These are phyloP conservation scores for Aphanomyces cochlioides DNA, from an alignment of 352 stramenopile genomes.

Conservation along the genomic window DNA sequence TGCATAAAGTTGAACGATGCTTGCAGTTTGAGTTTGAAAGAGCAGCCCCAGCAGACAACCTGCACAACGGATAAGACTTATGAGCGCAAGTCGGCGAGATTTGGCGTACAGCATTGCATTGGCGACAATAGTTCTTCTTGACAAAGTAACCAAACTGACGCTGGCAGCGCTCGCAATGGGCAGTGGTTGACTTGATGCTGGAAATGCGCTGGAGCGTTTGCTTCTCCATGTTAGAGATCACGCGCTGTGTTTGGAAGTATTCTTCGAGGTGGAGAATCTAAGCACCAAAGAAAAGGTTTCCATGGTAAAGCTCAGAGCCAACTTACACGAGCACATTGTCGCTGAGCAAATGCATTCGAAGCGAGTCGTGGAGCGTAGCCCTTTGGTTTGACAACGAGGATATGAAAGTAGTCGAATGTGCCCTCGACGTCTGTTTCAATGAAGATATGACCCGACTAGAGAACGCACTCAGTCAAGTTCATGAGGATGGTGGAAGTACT, in stretches of 20 bases:
- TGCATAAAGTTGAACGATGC: neutral
- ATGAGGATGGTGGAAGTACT: slow-evolving; percentile 3
- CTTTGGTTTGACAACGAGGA: neutral
- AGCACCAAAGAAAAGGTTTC: neutral
- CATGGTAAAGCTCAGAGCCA: neutral
- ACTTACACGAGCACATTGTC: neutral
- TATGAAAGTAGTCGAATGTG: slow-evolving; percentile 6
- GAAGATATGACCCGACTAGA: slow-evolving; percentile 22
- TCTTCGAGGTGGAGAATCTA: neutral
- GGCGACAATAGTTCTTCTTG: neutral
- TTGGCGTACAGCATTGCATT: neutral
- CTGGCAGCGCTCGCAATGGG: neutral
- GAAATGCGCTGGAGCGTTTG: neutral
- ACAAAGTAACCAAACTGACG: neutral
- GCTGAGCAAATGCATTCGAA: neutral
- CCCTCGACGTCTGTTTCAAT: slow-evolving; percentile 21
- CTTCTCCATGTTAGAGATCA: neutral
- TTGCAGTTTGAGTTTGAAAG: neutral
- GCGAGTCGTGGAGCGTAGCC: neutral
- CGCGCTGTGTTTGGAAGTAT: neutral
- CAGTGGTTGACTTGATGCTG: too few species aligned
- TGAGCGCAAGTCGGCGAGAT: neutral
- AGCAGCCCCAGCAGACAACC: neutral
- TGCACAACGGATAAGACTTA: neutral
- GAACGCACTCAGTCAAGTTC: neutral